Percentiles rank a stretch among this genome's conserved stretches.
These are phyloP conservation scores for Candida endomychidarum DNA, from an alignment of 805 yeast species.

Conservation along the genomic window DNA sequence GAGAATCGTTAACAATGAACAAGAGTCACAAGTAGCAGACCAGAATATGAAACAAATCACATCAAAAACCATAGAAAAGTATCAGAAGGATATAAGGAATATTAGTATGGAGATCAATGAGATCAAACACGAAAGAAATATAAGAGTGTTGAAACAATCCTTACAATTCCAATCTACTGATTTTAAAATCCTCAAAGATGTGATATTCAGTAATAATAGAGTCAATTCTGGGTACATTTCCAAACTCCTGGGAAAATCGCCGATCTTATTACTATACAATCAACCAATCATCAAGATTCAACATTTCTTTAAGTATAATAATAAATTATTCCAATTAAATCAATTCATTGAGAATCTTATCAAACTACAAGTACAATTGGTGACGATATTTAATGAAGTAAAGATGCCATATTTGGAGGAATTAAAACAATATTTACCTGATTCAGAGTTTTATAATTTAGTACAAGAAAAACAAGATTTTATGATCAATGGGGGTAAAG, in stretches of 20 bases:
- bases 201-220: conserved; percentile 17
- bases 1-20: conserved; percentile 13
- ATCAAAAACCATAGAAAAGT: not conserved
- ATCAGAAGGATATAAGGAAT: conserved; percentile 1
- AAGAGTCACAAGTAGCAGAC: conserved; percentile 1
- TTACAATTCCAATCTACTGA: conserved; percentile 22
- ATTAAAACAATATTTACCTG: conserved; percentile 22
- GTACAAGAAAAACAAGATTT: conserved; percentile 34
- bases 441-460: conserved; percentile 24
- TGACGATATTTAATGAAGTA: conserved; percentile 19
- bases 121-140: conserved; percentile 12
- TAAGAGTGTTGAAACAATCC: conserved; percentile 27
- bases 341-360: conserved; percentile 30
- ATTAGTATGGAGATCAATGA: conserved; percentile 5
- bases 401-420: conserved; percentile 28
- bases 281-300: conserved; percentile 29
- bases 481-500: conserved; percentile 21
- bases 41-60: not conserved
- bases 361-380: conserved; percentile 22
- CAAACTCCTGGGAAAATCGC: conserved; percentile 2
- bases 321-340: conserved; percentile 26
- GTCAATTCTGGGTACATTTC: conserved; percentile 4
- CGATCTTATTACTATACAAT: conserved; percentile 19
- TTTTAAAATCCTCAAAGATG: conserved; percentile 27
- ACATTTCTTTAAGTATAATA: conserved; percentile 28